A percentile compares a stretch with the other conserved stretches of the same genome.
These are phyloP conservation scores for Protomyces inundatus DNA, from an alignment of 1,139 yeast species.

Conservation along the genomic window DNA sequence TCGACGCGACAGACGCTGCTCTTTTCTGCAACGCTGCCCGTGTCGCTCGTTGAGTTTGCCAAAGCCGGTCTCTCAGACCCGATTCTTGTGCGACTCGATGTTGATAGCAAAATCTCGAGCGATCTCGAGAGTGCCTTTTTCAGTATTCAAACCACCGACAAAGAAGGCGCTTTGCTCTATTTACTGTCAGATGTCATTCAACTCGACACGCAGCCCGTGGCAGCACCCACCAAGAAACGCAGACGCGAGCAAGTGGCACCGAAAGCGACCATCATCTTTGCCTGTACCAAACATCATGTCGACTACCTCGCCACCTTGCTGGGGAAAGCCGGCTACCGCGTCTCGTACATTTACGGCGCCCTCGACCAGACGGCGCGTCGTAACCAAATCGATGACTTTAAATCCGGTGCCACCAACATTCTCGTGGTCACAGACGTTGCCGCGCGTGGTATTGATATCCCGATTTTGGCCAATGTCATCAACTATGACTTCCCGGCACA, in stretches of 20 bases:
- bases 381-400: conserved; percentile 76
- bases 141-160: conserved; percentile 71
- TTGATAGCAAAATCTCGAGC: conserved; percentile 85
- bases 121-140: conserved; percentile 86
- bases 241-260: conserved; percentile 80
- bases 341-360: conserved; percentile 87
- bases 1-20: conserved; percentile 76
- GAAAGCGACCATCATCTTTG: conserved; percentile 83
- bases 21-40: conserved; percentile 93
- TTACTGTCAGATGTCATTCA: conserved; percentile 77
- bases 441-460: conserved; percentile 99
- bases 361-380: conserved; percentile 93
- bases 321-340: conserved; percentile 74
- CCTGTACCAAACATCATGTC: conserved; percentile 96
- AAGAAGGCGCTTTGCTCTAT: conserved; percentile 80
- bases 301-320: conserved; percentile 74
- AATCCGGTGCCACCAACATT: conserved; percentile 73
- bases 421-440: conserved; percentile 97
- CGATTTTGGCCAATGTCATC: conserved; percentile 87
- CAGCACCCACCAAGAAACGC: conserved; percentile 45
- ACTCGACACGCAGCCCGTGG: conserved; percentile 59
- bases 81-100: conserved; percentile 81
- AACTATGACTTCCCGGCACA: conserved; percentile 87
- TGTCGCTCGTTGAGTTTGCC: conserved; percentile 88
- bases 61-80: conserved; percentile 94